phyloP scores from a whole-genome alignment of 2,329 filamentous ascomycete genomes.

The Penicillium sp. region DNA sequence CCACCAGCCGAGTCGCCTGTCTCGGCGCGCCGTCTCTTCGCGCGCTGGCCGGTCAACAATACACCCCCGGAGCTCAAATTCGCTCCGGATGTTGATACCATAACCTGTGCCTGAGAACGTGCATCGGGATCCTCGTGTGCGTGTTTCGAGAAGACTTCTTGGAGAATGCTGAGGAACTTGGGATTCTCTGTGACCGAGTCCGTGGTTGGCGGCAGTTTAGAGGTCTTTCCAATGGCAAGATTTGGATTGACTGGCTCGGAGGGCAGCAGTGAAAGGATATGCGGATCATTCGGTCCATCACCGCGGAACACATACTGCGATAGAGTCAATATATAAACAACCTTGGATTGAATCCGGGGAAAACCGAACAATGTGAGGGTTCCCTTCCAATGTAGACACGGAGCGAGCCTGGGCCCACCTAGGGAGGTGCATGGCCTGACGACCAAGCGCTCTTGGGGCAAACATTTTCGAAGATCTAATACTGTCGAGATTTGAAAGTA shows the following conservation, averaged over 20 bases:
- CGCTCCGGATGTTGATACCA: conserved; percentile 58
- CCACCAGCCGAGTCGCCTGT: conserved; percentile 52
- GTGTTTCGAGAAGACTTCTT: conserved; percentile 54
- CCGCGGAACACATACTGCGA: conserved; percentile 52
- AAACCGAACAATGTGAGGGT: conserved; percentile 40
- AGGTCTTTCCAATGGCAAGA: conserved; percentile 56
- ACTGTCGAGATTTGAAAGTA: neutral
- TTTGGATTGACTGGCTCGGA: conserved; percentile 53
- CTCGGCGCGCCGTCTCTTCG: conserved; percentile 37
- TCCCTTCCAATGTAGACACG: conserved; percentile 39
- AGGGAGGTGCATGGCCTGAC: conserved; percentile 18
- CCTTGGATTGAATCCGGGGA: neutral
- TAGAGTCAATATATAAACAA: conserved; percentile 13
- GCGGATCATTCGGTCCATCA: conserved; percentile 36
- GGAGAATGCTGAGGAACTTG: conserved; percentile 55
- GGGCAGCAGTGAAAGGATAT: conserved; percentile 57
- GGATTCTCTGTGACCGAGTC: conserved; percentile 57
- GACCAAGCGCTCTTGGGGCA: conserved; percentile 16
- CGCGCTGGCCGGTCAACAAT: conserved; percentile 41
- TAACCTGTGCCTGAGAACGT: conserved; percentile 58
- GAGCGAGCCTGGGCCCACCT: conserved; percentile 28
- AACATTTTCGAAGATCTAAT: conserved; percentile 23
- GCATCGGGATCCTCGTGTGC: conserved; percentile 57
- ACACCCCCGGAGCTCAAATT: conserved; percentile 53
- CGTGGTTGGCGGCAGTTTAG: conserved; percentile 56